Evolutionary conservation across 257 asterid genomes (phyloP).

Genomic region (Voacanga thouarsii): DNA sequence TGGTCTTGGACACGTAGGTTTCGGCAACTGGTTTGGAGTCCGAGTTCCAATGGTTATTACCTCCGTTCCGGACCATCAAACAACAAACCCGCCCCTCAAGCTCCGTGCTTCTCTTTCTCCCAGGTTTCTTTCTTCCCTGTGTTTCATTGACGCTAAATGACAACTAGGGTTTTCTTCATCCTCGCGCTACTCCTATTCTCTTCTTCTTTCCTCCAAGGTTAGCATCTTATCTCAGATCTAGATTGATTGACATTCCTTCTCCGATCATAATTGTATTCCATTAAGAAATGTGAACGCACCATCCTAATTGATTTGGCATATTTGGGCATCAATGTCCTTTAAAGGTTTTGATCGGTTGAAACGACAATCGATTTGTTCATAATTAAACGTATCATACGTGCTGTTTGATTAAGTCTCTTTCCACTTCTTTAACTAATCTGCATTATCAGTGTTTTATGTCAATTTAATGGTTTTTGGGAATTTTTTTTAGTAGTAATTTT

Average conservation of each 20-base stretch:
- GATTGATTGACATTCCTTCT: background rate
- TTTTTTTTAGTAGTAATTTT: background rate
- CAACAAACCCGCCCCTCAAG: background rate
- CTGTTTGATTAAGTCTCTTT: background rate
- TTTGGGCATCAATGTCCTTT: background rate
- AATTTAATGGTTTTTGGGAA: background rate
- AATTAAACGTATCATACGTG: background rate
- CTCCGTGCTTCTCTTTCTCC: background rate
- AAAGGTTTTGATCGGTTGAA: background rate
- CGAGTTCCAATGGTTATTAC: background rate
- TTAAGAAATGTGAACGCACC: background rate
- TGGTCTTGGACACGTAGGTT: too few relatives aligned
- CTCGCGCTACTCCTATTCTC: slow-evolving; percentile 64
- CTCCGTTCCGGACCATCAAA: background rate
- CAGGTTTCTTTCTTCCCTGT: background rate
- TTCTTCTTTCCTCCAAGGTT: slow-evolving; percentile 70
- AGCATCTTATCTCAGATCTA: slow-evolving; percentile 20
- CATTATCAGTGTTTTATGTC: slow-evolving; percentile 4
- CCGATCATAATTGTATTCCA: too few relatives aligned
- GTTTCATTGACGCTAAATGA: slow-evolving; percentile 13
- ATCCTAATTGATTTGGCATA: background rate
- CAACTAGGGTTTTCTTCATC: slow-evolving; percentile 59
- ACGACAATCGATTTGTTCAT: background rate
- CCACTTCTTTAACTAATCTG: too few relatives aligned
- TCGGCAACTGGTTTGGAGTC: background rate